Evolutionary conservation across 2,329 filamentous ascomycete species (phyloP).

Genomic region (Bertia moriformis): DNA sequence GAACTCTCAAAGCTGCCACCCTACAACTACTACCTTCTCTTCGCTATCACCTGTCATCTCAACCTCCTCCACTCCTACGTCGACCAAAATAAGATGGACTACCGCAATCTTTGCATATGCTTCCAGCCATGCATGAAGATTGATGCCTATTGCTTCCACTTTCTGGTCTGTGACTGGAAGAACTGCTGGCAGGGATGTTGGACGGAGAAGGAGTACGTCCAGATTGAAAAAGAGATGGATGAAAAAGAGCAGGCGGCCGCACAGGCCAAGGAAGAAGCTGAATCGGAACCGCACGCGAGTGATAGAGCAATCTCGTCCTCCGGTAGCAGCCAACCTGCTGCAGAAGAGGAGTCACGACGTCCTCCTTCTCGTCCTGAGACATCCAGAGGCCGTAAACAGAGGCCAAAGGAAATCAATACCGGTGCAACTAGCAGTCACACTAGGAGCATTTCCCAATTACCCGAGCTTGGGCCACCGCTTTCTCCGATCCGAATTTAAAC

Average conservation of each 20-base stretch:
- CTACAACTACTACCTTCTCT: constrained; percentile 94
- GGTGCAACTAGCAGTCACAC: not conserved
- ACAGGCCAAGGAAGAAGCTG: not conserved
- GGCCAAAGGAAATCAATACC: not conserved
- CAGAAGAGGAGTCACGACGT: not conserved
- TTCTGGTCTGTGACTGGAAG: constrained; percentile 87
- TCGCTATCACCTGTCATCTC: constrained; percentile 91
- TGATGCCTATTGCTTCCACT: constrained; percentile 87
- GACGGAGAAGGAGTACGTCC: constrained; percentile 69
- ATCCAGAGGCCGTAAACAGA: not conserved
- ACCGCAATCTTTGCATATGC: constrained; percentile 86
- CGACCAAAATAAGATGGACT: constrained; percentile 97
- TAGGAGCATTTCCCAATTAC: not conserved
- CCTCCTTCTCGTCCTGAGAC: not conserved
- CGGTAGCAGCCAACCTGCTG: not conserved
- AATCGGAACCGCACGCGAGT: not conserved
- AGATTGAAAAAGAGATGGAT: constrained; percentile 16
- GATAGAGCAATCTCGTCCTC: not conserved
- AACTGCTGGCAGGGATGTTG: constrained; percentile 95
- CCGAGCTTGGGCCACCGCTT: not conserved
- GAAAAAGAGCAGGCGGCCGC: not conserved
- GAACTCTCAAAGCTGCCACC: constrained; percentile 84
- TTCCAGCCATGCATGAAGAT: constrained; percentile 97
- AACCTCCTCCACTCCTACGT: constrained; percentile 81
- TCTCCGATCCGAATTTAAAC: not conserved